phyloP scores from a whole-genome alignment of 2,329 filamentous ascomycete species.

The Ophioceras dolichostomum region DNA sequence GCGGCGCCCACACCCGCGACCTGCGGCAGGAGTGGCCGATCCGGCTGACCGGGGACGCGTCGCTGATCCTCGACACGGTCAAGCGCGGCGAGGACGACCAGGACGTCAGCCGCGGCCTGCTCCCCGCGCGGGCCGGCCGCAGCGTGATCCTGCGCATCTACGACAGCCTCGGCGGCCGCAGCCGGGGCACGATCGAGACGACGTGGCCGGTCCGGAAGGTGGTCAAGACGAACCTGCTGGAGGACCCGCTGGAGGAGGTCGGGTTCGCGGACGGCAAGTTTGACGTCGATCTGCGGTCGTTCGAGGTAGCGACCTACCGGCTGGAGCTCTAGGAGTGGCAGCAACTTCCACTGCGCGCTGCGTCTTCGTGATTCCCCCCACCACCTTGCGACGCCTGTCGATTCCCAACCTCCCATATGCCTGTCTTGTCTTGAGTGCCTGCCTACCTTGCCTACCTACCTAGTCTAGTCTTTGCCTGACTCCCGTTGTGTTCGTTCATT shows the following conservation, averaged over 20 bases:
- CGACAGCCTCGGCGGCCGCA: constrained; percentile 75
- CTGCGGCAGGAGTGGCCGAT: constrained; percentile 33
- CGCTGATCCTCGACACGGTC: constrained; percentile 74
- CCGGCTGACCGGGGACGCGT: constrained; percentile 50
- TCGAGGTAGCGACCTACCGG: constrained; percentile 70
- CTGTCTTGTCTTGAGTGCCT: no score
- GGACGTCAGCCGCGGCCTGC: constrained; percentile 50
- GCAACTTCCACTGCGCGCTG: no score
- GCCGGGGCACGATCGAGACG: constrained; percentile 54
- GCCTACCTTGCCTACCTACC: no score
- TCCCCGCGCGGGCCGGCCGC: constrained; percentile 54
- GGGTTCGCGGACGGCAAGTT: constrained; percentile 37
- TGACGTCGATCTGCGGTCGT: constrained; percentile 57
- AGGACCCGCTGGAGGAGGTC: constrained; percentile 69
- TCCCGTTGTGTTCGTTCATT: no score
- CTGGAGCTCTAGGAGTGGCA: constrained; percentile 10
- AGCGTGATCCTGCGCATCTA: constrained; percentile 80
- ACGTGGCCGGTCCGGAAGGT: constrained; percentile 62
- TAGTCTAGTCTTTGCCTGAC: no score
- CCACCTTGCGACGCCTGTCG: no score
- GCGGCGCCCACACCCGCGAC: background rate
- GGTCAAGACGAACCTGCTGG: constrained; percentile 74
- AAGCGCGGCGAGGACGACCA: constrained; percentile 89
- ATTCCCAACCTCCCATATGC: no score
- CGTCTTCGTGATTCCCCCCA: no score